These are phyloP conservation scores for Cladosporium sp. DNA, from an alignment of 2,329 filamentous ascomycete species.

Conservation along the genomic window DNA sequence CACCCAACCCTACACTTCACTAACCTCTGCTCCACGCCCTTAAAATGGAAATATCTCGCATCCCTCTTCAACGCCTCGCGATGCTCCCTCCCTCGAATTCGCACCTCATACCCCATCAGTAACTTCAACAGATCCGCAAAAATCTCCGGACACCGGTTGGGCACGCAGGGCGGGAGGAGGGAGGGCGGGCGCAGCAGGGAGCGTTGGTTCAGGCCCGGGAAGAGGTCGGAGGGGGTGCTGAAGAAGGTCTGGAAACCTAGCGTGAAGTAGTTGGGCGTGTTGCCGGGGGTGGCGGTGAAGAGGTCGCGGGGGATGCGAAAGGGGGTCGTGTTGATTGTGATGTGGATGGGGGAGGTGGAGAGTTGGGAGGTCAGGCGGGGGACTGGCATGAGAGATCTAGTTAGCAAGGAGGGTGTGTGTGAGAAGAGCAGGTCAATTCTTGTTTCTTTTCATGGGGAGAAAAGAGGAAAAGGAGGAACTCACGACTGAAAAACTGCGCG, in stretches of 20 bases:
- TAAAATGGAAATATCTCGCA: constrained; percentile 88
- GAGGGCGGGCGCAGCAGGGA: constrained; percentile 79
- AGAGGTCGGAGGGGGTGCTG: constrained; percentile 70
- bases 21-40: constrained; percentile 81
- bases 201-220: constrained; percentile 76
- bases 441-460: no score
- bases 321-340: constrained; percentile 78
- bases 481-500: constrained; percentile 87
- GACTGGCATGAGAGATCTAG: constrained; percentile 46
- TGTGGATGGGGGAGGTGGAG: constrained; percentile 86
- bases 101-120: constrained; percentile 75
- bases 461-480: constrained; percentile 31
- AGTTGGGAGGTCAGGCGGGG: constrained; percentile 86
- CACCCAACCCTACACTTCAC: constrained; percentile 71
- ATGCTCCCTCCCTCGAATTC: constrained; percentile 71
- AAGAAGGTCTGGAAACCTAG: constrained; percentile 88
- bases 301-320: constrained; percentile 89
- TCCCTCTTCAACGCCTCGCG: constrained; percentile 74
- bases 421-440: neutral
- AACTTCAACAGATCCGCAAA: constrained; percentile 80
- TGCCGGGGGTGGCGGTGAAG: constrained; percentile 70
- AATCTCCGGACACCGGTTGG: constrained; percentile 73
- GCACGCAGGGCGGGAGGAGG: constrained; percentile 75
- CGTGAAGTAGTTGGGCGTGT: constrained; percentile 94
- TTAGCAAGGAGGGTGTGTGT: neutral